These are phyloP conservation scores for Neurospora crassa DNA, from an alignment of 2,329 filamentous ascomycete species.

Conservation along the genomic window DNA sequence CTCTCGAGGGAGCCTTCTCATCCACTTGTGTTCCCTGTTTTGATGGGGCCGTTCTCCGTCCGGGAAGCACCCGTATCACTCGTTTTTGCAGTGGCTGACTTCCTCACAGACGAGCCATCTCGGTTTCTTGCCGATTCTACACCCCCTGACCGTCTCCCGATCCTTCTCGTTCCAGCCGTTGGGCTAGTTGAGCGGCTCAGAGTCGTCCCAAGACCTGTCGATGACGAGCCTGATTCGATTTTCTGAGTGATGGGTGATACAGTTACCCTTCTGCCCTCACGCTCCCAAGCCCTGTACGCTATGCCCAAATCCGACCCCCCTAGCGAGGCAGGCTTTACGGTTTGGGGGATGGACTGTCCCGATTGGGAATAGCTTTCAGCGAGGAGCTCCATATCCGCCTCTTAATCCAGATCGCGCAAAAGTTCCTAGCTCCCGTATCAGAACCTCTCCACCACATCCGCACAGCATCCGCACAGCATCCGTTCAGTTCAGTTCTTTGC, in stretches of 20 bases:
- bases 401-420: not conserved
- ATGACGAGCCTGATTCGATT: not conserved
- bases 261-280: not conserved
- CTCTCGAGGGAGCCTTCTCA: slow-evolving; percentile 12
- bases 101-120: not conserved
- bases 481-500: not conserved
- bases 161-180: not conserved
- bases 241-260: not conserved
- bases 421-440: not conserved
- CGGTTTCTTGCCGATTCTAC: not conserved
- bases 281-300: not conserved
- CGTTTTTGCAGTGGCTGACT: not conserved
- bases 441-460: not conserved
- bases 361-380: not conserved
- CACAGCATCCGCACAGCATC: not conserved
- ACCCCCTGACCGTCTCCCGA: slow-evolving; percentile 5
- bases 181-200: not conserved
- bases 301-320: not conserved
- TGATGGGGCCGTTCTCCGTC: slow-evolving; percentile 4
- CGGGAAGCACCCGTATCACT: slow-evolving; percentile 6
- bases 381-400: not conserved
- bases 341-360: not conserved
- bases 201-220: not conserved
- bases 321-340: not conserved
- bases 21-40: slow-evolving; percentile 5